phyloP scores from a whole-genome alignment of 2,329 filamentous ascomycete species.

The Xylariales sp. region DNA sequence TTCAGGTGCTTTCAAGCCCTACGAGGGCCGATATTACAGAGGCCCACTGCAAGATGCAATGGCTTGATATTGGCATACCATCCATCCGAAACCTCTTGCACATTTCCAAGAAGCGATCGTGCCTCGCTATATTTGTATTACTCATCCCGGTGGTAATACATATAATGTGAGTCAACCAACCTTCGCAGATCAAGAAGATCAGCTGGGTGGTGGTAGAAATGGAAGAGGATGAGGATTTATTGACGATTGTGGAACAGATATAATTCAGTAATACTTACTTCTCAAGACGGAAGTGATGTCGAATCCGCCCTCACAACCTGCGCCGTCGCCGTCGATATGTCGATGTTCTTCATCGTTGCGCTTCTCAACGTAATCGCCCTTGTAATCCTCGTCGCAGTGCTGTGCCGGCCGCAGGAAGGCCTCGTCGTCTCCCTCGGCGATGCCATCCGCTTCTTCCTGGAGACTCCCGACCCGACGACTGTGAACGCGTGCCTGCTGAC shows the following conservation, averaged over 20 bases:
- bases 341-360: constrained; percentile 34
- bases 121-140: constrained; percentile 34
- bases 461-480: constrained; percentile 21
- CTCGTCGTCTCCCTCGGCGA: constrained; percentile 27
- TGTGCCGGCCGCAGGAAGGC: constrained; percentile 19
- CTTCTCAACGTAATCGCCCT: constrained; percentile 21
- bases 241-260: constrained; percentile 32
- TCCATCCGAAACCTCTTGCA: constrained; percentile 44
- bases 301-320: constrained; percentile 25
- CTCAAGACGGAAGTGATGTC: constrained; percentile 27
- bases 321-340: constrained; percentile 36
- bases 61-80: constrained; percentile 51
- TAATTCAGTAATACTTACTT: constrained; percentile 46
- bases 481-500: constrained; percentile 39
- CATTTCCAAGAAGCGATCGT: constrained; percentile 35
- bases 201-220: too few relatives aligned
- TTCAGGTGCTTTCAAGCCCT: constrained; percentile 51
- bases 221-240: background rate
- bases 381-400: constrained; percentile 20
- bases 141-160: constrained; percentile 38
- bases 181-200: too few relatives aligned
- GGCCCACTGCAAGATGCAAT: constrained; percentile 40
- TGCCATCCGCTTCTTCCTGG: constrained; percentile 25
- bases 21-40: constrained; percentile 42
- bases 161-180: constrained; percentile 41